phyloP scores from a whole-genome alignment of 441 rosid genomes.

The Bocquillonia castaneifolia region DNA sequence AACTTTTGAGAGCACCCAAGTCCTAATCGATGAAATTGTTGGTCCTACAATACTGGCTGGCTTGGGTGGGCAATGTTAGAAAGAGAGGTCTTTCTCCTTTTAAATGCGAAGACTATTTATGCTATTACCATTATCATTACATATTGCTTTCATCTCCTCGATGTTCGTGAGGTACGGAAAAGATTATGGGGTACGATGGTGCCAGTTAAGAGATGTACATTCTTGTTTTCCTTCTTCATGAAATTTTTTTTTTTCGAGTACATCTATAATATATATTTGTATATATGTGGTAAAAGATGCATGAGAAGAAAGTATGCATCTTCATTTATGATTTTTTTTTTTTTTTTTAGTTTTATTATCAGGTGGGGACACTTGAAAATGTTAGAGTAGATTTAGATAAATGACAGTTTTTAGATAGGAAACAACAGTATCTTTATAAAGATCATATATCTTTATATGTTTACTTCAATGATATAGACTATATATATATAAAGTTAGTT shows the following conservation, averaged over 20 bases:
- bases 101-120: neutral
- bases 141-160: neutral
- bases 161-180: conserved; percentile 12
- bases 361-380: conserved; percentile 25
- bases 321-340: conserved; percentile 33
- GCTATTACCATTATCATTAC: neutral
- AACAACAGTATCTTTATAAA: neutral
- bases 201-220: conserved; percentile 17
- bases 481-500: too few relatives aligned
- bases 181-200: conserved; percentile 19
- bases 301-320: conserved; percentile 33
- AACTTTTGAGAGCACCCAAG: too few relatives aligned
- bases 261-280: neutral
- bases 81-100: neutral
- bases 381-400: neutral
- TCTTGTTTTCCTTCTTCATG: neutral
- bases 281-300: neutral
- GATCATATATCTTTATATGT: neutral
- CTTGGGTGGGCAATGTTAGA: too few relatives aligned
- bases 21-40: too few relatives aligned
- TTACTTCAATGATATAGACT: neutral
- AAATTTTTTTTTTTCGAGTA: neutral
- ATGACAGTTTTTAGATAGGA: neutral
- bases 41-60: too few relatives aligned
- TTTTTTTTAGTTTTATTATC: conserved; percentile 18